Evolutionary conservation across 202 grass and related monocot genomes (phyloP).

Genomic region (Musa balbisiana): DNA sequence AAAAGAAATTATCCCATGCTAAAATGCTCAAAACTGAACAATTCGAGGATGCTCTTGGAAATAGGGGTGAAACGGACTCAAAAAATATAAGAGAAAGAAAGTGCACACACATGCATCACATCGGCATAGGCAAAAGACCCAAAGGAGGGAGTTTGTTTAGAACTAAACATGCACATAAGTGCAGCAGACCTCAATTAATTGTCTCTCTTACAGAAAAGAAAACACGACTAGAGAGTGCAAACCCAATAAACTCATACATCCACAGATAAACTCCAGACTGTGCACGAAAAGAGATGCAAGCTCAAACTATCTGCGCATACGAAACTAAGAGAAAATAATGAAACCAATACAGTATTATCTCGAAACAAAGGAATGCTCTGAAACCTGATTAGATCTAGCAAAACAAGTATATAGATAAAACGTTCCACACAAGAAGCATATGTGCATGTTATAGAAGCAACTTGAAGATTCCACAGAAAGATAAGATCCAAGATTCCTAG

Average conservation of each 20-base stretch:
- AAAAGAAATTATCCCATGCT: background rate
- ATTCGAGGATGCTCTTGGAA: too few relatives aligned
- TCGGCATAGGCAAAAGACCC: too few relatives aligned
- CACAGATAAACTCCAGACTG: background rate
- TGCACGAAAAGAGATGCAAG: background rate
- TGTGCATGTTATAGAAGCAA: background rate
- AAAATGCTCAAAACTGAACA: background rate
- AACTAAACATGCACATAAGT: too few relatives aligned
- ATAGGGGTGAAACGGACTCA: too few relatives aligned
- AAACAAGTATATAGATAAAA: background rate
- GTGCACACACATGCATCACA: too few relatives aligned
- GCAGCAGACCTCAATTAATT: too few relatives aligned
- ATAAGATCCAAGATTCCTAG: background rate
- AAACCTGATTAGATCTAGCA: background rate
- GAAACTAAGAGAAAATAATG: background rate
- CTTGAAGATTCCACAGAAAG: background rate
- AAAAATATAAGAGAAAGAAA: too few relatives aligned
- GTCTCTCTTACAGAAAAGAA: too few relatives aligned
- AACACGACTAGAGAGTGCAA: too few relatives aligned
- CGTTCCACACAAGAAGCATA: too few relatives aligned
- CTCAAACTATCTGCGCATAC: background rate
- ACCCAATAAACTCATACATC: background rate
- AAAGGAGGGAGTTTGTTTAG: too few relatives aligned
- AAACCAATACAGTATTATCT: background rate
- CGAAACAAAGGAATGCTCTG: background rate